Base-by-base conservation (phyloP, 768 basidiomycete species). In the Lentinula detonsa region DNA sequence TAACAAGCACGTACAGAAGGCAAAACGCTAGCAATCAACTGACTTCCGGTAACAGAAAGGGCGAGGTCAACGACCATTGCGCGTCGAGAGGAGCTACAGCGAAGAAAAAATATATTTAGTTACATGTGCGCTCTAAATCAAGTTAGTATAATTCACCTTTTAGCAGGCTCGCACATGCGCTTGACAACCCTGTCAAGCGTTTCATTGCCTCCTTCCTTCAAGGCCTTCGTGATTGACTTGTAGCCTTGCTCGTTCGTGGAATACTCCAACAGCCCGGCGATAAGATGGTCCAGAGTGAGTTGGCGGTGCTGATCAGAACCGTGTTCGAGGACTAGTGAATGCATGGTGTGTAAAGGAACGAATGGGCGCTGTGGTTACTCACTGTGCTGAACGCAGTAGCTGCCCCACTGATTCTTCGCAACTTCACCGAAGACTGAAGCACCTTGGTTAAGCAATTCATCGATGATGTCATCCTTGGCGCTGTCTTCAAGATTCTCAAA, bases 31-130 rank as follows among this genome's bases (percentile, higher is more conserved):
- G 90, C 90, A 63, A 94, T 92, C 57, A 94, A 73, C 71, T 94
- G 92, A 69, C 91, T 92, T 2, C 92, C 92, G 2, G 89, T 91
- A 35, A 85, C 84, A 15, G 91, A 92, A 56, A 94, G 75, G 2
- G 92, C 91, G 16, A 93, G 77, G 69, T 94, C 92, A 18, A 94
- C 92, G 49, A 94, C 85, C 83, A 90, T 92, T 4, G 92, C 88
- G 43, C 92, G 79, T 37, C 91, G 86, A 46, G 87, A 81, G 31
- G 84, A 84, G 57, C 23, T 50, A 49, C 31, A 34, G 11, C 21
- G 72, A 37, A 73, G 77, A 51, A 15, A 15, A 37, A 67, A 0
- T 39, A 62, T 57, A 54, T 39, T 43, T 52, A 48, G 46, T 43
- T n/a, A 46, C 40, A 23, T 23, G 39, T 31, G 21, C 55, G 11